phyloP scores from a whole-genome alignment of 176 grass and related monocot species.

The Chrysopogon serrulatus region DNA sequence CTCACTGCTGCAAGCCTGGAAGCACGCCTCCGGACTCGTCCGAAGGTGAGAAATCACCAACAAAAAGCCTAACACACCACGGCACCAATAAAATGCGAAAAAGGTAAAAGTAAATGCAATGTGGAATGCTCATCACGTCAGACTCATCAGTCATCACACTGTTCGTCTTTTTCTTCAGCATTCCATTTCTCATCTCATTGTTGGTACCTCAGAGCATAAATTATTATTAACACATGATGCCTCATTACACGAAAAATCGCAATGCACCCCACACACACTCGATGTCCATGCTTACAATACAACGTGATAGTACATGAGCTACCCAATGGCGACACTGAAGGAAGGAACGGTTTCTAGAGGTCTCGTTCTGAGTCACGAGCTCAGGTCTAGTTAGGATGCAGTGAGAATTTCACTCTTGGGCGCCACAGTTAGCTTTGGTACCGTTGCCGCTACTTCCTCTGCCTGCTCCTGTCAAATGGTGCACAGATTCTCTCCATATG shows the following conservation, averaged over 20 bases:
- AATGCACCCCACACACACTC: not conserved
- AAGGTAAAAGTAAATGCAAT: not conserved
- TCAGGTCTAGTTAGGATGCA: constrained; percentile 13
- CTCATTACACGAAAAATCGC: not conserved
- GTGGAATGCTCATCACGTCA: not conserved
- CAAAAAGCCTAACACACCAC: no score
- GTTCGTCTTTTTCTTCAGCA: not conserved
- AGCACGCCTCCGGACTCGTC: no score
- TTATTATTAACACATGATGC: not conserved
- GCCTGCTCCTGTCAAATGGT: constrained; percentile 34
- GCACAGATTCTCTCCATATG: not conserved
- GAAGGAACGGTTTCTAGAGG: not conserved
- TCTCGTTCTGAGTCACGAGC: not conserved
- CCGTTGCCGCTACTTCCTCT: constrained; percentile 4
- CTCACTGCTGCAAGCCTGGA: no score
- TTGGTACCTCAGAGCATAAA: not conserved
- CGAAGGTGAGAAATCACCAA: no score
- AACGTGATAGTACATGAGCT: not conserved
- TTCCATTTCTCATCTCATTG: not conserved
- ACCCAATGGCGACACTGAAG: not conserved
- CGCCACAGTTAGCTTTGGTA: not conserved
- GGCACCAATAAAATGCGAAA: not conserved
- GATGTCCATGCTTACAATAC: not conserved
- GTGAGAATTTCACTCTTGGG: constrained; percentile 24
- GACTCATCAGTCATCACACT: not conserved